A percentile compares a stretch with the other conserved stretches of the same genome.
These are phyloP conservation scores for Hirschioporus abietinus DNA, from an alignment of 768 basidiomycete genomes.

Conservation along the genomic window DNA sequence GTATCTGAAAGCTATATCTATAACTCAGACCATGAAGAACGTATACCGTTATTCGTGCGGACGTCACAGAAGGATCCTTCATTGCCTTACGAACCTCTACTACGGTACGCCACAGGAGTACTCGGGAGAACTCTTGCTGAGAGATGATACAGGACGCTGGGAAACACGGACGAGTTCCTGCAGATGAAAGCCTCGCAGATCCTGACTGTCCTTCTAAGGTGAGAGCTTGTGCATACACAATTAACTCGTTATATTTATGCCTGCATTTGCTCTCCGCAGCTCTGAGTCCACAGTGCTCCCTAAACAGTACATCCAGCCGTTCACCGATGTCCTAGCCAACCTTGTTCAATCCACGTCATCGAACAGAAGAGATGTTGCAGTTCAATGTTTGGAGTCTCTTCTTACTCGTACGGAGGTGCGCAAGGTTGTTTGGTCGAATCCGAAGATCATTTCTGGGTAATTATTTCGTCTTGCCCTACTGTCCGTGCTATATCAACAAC, in stretches of 20 bases:
- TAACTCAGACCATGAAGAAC: slow-evolving; percentile 75
- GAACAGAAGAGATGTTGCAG: slow-evolving; percentile 81
- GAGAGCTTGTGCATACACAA: slow-evolving; percentile 13
- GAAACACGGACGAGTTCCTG: slow-evolving; percentile 91
- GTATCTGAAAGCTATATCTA: not conserved
- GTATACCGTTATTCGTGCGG: slow-evolving; percentile 68
- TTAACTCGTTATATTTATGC: slow-evolving; percentile 8
- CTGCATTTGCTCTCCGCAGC: slow-evolving; percentile 24
- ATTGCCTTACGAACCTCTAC: slow-evolving; percentile 73
- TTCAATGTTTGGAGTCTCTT: slow-evolving; percentile 85
- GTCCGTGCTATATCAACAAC: not conserved
- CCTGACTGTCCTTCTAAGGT: slow-evolving; percentile 81
- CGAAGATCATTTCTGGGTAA: slow-evolving; percentile 66
- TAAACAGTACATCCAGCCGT: slow-evolving; percentile 50
- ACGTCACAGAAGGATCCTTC: slow-evolving; percentile 65
- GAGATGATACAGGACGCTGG: slow-evolving; percentile 52
- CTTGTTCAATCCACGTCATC: slow-evolving; percentile 55
- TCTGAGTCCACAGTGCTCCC: slow-evolving; percentile 45
- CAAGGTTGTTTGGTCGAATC: slow-evolving; percentile 71
- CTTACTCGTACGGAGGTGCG: slow-evolving; percentile 79
- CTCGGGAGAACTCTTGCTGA: not conserved
- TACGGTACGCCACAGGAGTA: slow-evolving; percentile 46
- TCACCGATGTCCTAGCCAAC: slow-evolving; percentile 52
- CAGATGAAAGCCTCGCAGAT: slow-evolving; percentile 88
- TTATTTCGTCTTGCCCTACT: slow-evolving; percentile 12